A percentile compares a stretch with the other conserved stretches of the same genome.
These are phyloP conservation scores for Neonectria ditissima DNA, from an alignment of 2,329 filamentous ascomycete species.

Conservation along the genomic window DNA sequence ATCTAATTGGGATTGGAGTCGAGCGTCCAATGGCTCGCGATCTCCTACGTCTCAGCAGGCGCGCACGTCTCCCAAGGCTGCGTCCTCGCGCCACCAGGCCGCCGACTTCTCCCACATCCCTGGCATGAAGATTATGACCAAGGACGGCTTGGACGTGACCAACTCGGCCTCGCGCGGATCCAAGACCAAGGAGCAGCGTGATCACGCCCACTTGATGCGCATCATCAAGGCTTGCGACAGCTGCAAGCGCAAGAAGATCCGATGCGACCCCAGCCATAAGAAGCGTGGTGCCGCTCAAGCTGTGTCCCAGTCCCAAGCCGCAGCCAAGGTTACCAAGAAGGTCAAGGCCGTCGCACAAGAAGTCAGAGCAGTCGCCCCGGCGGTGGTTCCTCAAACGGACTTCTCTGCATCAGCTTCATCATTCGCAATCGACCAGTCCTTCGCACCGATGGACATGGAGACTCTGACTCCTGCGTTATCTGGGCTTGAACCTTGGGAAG, in stretches of 20 bases:
- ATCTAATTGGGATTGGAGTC: conserved; percentile 61
- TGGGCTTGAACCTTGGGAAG: conserved; percentile 54
- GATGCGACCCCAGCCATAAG: conserved; percentile 71
- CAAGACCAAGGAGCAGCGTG: conserved; percentile 76
- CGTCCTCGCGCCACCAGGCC: conserved; percentile 45
- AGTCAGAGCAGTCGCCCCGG: conserved; percentile 24
- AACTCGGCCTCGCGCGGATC: conserved; percentile 71
- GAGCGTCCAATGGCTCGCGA: conserved; percentile 47
- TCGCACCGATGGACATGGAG: conserved; percentile 40
- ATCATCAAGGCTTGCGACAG: conserved; percentile 75
- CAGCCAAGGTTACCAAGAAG: conserved; percentile 58
- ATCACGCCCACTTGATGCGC: conserved; percentile 74
- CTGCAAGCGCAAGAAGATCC: conserved; percentile 72
- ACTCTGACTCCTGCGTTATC: conserved; percentile 29
- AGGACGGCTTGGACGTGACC: conserved; percentile 72
- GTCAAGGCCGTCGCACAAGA: conserved; percentile 44
- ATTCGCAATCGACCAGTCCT: conserved; percentile 36
- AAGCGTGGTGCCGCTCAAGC: conserved; percentile 54
- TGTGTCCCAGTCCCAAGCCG: conserved; percentile 46
- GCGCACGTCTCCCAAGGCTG: conserved; percentile 44
- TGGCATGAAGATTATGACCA: conserved; percentile 76
- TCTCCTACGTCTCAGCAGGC: conserved; percentile 46
- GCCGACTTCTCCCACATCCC: conserved; percentile 66
- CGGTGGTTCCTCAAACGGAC: conserved; percentile 10
- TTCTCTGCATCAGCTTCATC: conserved; percentile 16